Conservation (phyloP, 306 rosid genomes). For the Rosa chinensis region DNA sequence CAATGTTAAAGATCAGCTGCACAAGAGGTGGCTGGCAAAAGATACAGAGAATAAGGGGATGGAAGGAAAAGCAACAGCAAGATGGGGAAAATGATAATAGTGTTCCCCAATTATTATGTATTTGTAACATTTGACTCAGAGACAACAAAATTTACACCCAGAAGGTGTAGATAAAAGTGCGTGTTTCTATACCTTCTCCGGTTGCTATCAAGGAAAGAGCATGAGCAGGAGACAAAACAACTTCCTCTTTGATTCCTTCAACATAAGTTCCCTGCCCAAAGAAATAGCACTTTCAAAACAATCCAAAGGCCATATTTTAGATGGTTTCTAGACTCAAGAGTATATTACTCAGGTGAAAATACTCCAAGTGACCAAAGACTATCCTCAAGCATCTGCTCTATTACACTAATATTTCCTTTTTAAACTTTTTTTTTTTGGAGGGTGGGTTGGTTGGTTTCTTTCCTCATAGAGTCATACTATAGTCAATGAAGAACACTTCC, state of each 20-base stretch:
- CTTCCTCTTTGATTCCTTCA: slow-evolving; percentile 93
- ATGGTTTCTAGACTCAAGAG: slow-evolving; percentile 1
- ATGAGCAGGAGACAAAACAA: slow-evolving; percentile 89
- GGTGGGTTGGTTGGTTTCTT: background rate
- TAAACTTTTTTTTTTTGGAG: background rate
- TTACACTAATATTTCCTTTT: background rate
- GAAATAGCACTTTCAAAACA: slow-evolving; percentile 19
- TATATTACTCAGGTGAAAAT: background rate
- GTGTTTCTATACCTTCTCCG: slow-evolving; percentile 64
- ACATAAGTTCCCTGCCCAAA: slow-evolving; percentile 77
- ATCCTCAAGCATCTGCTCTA: slow-evolving; percentile 7
- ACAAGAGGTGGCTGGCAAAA: slow-evolving; percentile 11
- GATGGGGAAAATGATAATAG: background rate
- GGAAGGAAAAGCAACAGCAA: background rate
- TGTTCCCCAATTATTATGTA: background rate
- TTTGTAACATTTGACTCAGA: background rate
- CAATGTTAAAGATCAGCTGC: slow-evolving; percentile 27
- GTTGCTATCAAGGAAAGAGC: slow-evolving; percentile 91
- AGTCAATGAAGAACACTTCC: background rate
- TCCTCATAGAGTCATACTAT: background rate
- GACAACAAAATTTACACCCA: slow-evolving; percentile 1
- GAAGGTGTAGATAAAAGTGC: background rate
- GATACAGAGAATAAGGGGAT: background rate
- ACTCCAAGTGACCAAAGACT: background rate
- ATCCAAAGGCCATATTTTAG: background rate